Base-by-base conservation (phyloP, 306 rosid species). In the Mucuna pruriens region DNA sequence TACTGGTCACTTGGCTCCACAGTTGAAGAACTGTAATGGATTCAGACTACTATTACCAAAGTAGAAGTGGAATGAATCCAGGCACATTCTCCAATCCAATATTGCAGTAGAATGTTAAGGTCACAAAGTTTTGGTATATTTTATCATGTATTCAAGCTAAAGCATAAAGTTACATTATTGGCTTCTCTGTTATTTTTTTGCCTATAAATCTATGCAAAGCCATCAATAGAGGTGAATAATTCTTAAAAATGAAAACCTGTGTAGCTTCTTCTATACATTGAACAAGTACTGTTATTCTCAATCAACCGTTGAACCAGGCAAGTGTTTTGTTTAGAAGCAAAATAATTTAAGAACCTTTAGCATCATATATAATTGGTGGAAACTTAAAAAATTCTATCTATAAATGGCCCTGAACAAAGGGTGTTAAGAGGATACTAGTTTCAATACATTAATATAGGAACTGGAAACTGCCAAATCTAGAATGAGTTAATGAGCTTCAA, bases 391-490 rank as follows among this genome's bases (percentile, higher is more conserved):
- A 44, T 44, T 69, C 39, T 15, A 6, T 44, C 57, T 13, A 7
- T 69, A 69, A 23, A 44, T 42, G 55, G 13, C 57, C 38, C 38
- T 69, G 75, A 23, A 69, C 9, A 52, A 52, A 63, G 58, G 34
- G 38, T 10, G 16, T 55, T 25, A 13, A 62, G 22, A 39, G 61
- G 34, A 71, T 71, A n/a, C 31, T 20, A 62, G 10, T 67, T 78
- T 62, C 74, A 79, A 65, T 51, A 67, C 25, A 20, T 23, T 31
- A 71, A 64, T 65, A 55, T 7, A 85, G 8, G 52, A 57, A 80
- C 33, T 70, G 45, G 72, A 45, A 73, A 78, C 57, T 73, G 75
- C 66, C 77, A 58, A 67, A 67, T 78, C 72, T 36, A 67, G 40
- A 82, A 73, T 65, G 73, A 77, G 25, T 11, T 65, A 44, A 67